phyloP scores from a whole-genome alignment of 208 protist genomes.

The Trypanosoma lewisi region DNA sequence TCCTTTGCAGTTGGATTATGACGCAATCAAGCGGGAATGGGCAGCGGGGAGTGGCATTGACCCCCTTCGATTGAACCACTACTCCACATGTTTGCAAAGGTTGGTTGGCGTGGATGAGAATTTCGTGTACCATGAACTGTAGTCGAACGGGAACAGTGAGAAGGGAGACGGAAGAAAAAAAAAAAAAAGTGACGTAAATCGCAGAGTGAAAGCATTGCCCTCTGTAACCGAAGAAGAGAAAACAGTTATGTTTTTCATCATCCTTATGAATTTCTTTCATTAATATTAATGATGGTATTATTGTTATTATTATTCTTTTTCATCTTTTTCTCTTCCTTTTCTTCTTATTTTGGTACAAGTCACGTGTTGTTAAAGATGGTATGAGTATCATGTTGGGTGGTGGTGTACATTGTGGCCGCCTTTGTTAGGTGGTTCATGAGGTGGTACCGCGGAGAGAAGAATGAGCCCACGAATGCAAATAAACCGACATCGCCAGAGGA shows the following conservation, averaged over 20 bases:
- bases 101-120: constrained; percentile 71
- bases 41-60: not conserved
- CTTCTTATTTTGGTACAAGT: not conserved
- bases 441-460: constrained; percentile 21
- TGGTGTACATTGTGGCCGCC: constrained; percentile 48
- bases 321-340: constrained; percentile 12
- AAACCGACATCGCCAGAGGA: not conserved
- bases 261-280: too few relatives aligned
- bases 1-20: constrained; percentile 22
- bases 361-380: constrained; percentile 28
- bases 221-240: not conserved
- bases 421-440: constrained; percentile 34
- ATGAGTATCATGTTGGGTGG: constrained; percentile 58
- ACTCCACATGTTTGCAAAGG: constrained; percentile 30
- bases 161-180: not conserved
- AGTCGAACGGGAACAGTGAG: constrained; percentile 2
- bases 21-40: constrained; percentile 72
- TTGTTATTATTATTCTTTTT: constrained; percentile 3
- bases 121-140: constrained; percentile 88
- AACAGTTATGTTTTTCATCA: not conserved
- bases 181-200: not conserved
- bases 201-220: not conserved
- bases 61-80: constrained; percentile 1
- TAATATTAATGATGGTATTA: too few relatives aligned
- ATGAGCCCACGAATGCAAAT: not conserved